These are phyloP conservation scores for Craspedostauros australis DNA, from an alignment of 108 stramenopile genomes.

Conservation along the genomic window DNA sequence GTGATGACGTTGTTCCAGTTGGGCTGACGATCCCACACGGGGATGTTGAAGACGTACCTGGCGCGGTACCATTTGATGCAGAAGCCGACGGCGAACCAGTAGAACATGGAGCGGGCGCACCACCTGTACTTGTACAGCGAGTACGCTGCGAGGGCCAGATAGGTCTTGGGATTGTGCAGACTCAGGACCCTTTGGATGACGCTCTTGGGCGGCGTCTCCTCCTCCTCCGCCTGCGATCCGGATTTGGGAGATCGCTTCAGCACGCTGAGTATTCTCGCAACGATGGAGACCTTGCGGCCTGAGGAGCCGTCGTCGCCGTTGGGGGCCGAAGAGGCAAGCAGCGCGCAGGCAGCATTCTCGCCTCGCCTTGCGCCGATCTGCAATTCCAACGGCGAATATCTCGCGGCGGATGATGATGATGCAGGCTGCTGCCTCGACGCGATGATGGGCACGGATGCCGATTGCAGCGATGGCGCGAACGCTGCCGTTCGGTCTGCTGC, in stretches of 20 bases:
- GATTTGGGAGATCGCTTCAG: background rate
- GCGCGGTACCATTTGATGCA: constrained; percentile 81
- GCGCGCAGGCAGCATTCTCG: too few relatives aligned
- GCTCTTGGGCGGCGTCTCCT: constrained; percentile 1
- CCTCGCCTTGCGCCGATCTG: too few relatives aligned
- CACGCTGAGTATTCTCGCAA: background rate
- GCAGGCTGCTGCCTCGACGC: too few relatives aligned
- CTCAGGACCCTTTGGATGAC: constrained; percentile 15
- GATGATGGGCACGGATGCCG: too few relatives aligned
- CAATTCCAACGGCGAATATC: too few relatives aligned
- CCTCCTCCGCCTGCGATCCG: background rate
- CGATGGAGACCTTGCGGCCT: too few relatives aligned
- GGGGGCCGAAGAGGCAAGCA: too few relatives aligned
- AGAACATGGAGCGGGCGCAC: constrained; percentile 17
- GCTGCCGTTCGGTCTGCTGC: too few relatives aligned
- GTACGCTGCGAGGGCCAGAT: constrained; percentile 16
- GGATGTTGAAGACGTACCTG: constrained; percentile 75
- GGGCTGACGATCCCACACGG: constrained; percentile 84
- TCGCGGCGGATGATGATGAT: too few relatives aligned
- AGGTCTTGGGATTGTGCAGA: constrained; percentile 27
- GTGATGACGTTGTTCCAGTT: constrained; percentile 87
- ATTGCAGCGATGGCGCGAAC: too few relatives aligned
- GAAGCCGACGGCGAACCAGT: constrained; percentile 50
- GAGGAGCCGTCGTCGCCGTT: too few relatives aligned
- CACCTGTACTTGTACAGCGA: constrained; percentile 9